A percentile compares a stretch with the other conserved stretches of the same genome.
These are phyloP conservation scores for Boletus reticuloceps DNA, from an alignment of 768 basidiomycete genomes.

Conservation along the genomic window DNA sequence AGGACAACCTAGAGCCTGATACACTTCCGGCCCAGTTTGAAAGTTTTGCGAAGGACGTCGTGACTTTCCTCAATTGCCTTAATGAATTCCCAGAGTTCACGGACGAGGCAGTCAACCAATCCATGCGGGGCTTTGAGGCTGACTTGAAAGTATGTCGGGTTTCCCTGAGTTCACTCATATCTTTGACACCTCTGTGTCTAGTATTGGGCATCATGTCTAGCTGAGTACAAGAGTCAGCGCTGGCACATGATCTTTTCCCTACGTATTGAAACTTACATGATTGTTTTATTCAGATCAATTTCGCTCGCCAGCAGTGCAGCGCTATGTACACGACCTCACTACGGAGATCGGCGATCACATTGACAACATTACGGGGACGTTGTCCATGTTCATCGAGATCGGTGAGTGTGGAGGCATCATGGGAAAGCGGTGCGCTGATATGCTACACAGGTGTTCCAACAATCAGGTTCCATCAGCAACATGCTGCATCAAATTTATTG, in stretches of 20 bases:
- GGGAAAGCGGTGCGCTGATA: constrained; percentile 24
- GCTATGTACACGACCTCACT: constrained; percentile 53
- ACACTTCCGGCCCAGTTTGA: constrained; percentile 46
- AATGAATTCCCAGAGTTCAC: constrained; percentile 58
- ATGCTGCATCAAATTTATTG: constrained; percentile 46
- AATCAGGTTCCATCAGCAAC: constrained; percentile 53
- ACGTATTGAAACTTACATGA: constrained; percentile 6
- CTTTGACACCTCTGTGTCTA: constrained; percentile 21
- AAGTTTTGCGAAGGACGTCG: constrained; percentile 47
- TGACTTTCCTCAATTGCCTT: constrained; percentile 50
- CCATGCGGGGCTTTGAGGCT: constrained; percentile 47
- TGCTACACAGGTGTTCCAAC: constrained; percentile 47
- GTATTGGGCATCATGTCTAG: constrained; percentile 55
- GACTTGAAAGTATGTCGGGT: constrained; percentile 43
- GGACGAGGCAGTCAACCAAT: constrained; percentile 50
- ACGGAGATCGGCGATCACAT: constrained; percentile 54
- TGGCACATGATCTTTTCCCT: neutral
- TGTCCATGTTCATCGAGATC: constrained; percentile 52
- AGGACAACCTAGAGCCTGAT: constrained; percentile 46
- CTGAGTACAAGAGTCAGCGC: constrained; percentile 43
- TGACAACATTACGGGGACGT: constrained; percentile 48
- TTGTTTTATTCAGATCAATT: constrained; percentile 41
- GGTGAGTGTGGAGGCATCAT: constrained; percentile 35
- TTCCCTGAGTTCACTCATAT: neutral
- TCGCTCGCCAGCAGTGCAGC: constrained; percentile 49